Conservation (phyloP, 306 rosid genomes). For the Mimosa bimucronata region DNA sequence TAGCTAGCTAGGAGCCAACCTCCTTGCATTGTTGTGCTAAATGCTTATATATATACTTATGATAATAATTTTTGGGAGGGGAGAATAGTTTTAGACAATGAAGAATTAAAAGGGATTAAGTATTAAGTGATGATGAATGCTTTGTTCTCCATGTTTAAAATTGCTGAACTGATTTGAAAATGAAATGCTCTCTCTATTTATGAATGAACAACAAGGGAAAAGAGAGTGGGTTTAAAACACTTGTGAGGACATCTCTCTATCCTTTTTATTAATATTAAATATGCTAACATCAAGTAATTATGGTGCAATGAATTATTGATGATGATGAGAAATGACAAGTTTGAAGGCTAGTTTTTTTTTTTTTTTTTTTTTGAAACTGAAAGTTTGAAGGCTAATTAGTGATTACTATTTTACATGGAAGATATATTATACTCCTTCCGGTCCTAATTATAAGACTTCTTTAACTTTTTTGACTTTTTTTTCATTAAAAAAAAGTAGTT, state of each 20-base stretch:
- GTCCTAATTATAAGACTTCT: too few species aligned
- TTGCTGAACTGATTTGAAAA: conserved; percentile 8
- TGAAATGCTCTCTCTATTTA: background rate
- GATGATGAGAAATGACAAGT: background rate
- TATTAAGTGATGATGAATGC: background rate
- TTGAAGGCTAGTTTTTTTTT: background rate
- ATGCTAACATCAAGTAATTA: conserved; percentile 25
- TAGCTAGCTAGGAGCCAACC: conserved; percentile 19
- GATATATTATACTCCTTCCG: background rate
- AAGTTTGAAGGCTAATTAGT: background rate
- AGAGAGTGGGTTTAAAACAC: background rate
- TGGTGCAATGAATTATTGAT: conserved; percentile 2
- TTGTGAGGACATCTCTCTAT: background rate
- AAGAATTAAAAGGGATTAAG: background rate
- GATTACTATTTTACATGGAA: background rate
- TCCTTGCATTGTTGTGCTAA: background rate
- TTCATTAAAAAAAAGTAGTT: too few species aligned
- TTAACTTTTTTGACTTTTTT: too few species aligned
- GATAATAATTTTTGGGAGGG: background rate
- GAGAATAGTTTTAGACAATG: background rate
- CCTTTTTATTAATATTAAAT: background rate
- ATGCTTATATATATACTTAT: background rate
- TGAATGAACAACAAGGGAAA: background rate
- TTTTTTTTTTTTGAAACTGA: too few species aligned
- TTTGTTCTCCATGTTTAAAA: conserved; percentile 10